Evolutionary conservation across 208 protist genomes (phyloP).

Genomic region (Angomonas deanei): DNA sequence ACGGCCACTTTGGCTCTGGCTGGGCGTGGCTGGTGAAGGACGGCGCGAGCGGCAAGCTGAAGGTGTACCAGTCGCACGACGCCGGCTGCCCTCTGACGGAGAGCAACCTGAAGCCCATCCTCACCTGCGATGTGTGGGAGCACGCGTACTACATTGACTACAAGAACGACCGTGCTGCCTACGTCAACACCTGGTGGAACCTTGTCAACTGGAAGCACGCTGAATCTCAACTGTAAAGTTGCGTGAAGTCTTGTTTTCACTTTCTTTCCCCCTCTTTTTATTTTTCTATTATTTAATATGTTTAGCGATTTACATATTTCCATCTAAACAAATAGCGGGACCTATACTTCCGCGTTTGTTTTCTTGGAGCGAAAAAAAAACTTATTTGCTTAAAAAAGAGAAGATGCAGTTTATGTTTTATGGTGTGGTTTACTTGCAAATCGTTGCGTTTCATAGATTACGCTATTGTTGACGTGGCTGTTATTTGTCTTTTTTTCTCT

Average conservation of each 20-base stretch:
- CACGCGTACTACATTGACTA: slow-evolving; percentile 96
- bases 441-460: too few species aligned
- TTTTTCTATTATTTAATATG: not conserved
- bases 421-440: too few species aligned
- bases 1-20: slow-evolving; percentile 91
- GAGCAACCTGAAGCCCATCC: slow-evolving; percentile 55
- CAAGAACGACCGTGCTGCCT: slow-evolving; percentile 86
- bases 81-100: slow-evolving; percentile 74
- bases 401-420: too few species aligned
- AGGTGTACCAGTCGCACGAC: slow-evolving; percentile 80
- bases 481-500: not conserved
- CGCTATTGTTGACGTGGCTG: too few species aligned
- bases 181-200: slow-evolving; percentile 91
- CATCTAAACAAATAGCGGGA: too few species aligned
- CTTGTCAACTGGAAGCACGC: slow-evolving; percentile 92
- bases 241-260: not conserved
- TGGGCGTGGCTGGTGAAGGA: slow-evolving; percentile 94
- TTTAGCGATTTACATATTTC: slow-evolving; percentile 13
- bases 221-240: slow-evolving; percentile 11
- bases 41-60: slow-evolving; percentile 69
- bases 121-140: slow-evolving; percentile 94
- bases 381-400: too few species aligned
- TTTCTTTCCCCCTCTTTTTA: not conserved
- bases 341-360: too few species aligned
- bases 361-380: too few species aligned